These are phyloP conservation scores for Lolium multiflorum DNA, from an alignment of 176 grass and related monocot species.

Conservation along the genomic window DNA sequence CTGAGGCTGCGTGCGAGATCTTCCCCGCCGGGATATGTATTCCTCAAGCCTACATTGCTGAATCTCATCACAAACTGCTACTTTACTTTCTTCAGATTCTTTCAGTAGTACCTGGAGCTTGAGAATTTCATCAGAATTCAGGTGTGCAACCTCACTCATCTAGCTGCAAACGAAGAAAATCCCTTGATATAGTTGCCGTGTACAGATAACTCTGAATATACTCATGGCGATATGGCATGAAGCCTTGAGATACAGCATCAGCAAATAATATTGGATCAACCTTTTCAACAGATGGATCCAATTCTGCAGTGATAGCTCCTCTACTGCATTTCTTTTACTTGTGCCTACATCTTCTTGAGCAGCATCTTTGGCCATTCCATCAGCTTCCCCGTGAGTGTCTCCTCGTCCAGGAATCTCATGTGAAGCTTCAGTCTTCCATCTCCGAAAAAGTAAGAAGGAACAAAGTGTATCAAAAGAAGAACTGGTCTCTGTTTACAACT, in stretches of 20 bases:
- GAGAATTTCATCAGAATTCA: constrained; percentile 50
- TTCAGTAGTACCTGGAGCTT: constrained; percentile 56
- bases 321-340: constrained; percentile 23
- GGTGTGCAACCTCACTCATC: constrained; percentile 59
- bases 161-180: constrained; percentile 79
- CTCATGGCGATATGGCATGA: constrained; percentile 51
- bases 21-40: too few relatives aligned
- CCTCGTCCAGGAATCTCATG: constrained; percentile 30
- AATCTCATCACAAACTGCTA: constrained; percentile 53
- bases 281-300: constrained; percentile 44
- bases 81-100: constrained; percentile 64
- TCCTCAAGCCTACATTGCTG: constrained; percentile 66
- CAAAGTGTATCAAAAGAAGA: too few relatives aligned
- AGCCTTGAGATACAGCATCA: not conserved
- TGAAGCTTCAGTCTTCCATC: too few relatives aligned
- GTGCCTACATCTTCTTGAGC: constrained; percentile 44
- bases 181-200: constrained; percentile 56
- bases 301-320: constrained; percentile 34
- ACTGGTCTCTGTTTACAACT: too few relatives aligned
- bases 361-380: constrained; percentile 35
- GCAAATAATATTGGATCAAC: constrained; percentile 37
- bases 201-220: constrained; percentile 69
- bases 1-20: too few relatives aligned
- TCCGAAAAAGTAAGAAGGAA: too few relatives aligned
- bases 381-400: constrained; percentile 39